These are phyloP conservation scores for Cercospora beticola DNA, from an alignment of 2,329 filamentous ascomycete species.

Conservation along the genomic window DNA sequence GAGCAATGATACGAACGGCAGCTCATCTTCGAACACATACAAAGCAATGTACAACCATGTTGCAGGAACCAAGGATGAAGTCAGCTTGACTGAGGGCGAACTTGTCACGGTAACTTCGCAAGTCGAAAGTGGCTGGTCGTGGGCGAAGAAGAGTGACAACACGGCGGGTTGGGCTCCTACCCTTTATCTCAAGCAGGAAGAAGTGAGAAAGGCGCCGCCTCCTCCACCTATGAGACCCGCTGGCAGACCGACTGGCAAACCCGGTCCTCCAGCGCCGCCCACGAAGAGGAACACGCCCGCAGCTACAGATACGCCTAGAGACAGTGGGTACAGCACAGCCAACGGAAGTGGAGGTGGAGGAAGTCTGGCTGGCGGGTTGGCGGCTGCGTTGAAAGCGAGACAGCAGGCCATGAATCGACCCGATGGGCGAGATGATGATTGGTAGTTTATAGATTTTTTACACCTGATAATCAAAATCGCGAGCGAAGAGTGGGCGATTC, in stretches of 20 bases:
- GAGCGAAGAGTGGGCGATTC: too few species aligned
- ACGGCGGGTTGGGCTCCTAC: constrained; percentile 89
- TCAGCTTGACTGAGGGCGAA: constrained; percentile 76
- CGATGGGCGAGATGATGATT: constrained; percentile 43
- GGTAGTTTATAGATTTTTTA: constrained; percentile 25
- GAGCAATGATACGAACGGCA: too few species aligned
- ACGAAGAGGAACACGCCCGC: constrained; percentile 75
- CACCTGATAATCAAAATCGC: not conserved
- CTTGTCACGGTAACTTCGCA: constrained; percentile 89
- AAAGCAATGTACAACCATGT: constrained; percentile 92
- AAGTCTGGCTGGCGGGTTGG: constrained; percentile 51
- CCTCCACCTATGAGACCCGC: constrained; percentile 55
- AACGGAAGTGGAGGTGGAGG: constrained; percentile 40
- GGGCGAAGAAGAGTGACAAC: constrained; percentile 70
- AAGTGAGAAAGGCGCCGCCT: constrained; percentile 59
- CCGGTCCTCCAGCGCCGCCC: constrained; percentile 73
- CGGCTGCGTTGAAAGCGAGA: constrained; percentile 51
- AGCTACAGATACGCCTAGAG: constrained; percentile 65
- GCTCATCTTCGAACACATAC: constrained; percentile 54
- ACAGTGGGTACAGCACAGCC: constrained; percentile 54
- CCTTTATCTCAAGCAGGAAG: constrained; percentile 75
- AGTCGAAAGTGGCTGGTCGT: constrained; percentile 96
- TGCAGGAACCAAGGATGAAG: constrained; percentile 79
- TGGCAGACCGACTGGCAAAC: constrained; percentile 49
- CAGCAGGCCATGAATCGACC: constrained; percentile 50